Percentiles rank a stretch among this genome's conserved stretches.
phyloP scores from a whole-genome alignment of 108 stramenopile genomes.

The Cyclotella baltica region DNA sequence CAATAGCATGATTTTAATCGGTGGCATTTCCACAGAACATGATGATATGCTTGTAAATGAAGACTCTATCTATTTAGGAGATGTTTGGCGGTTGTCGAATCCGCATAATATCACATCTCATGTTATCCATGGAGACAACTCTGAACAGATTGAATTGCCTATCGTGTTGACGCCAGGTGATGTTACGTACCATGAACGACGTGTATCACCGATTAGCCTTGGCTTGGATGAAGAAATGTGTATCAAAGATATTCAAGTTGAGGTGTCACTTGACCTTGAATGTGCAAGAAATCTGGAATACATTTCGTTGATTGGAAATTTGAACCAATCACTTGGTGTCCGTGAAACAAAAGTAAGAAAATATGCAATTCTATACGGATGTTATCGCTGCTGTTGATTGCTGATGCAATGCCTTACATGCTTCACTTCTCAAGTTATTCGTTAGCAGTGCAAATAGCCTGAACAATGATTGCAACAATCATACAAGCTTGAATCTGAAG shows the following conservation, averaged over 20 bases:
- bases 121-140: constrained; percentile 7
- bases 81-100: constrained; percentile 33
- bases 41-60: background rate
- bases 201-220: constrained; percentile 3
- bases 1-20: constrained; percentile 36
- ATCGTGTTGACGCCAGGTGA: constrained; percentile 21
- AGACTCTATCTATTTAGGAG: constrained; percentile 8
- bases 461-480: constrained; percentile 23
- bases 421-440: constrained; percentile 22
- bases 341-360: constrained; percentile 37
- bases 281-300: constrained; percentile 30
- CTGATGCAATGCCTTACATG: no score
- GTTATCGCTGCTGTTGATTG: no score
- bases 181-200: constrained; percentile 13
- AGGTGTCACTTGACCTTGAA: constrained; percentile 18
- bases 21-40: constrained; percentile 26
- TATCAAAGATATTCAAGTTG: constrained; percentile 26
- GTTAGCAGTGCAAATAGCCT: constrained; percentile 20
- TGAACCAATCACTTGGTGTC: constrained; percentile 10
- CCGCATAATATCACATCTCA: constrained; percentile 25
- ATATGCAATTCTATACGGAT: no score
- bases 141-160: background rate
- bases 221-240: constrained; percentile 32
- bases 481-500: constrained; percentile 11
- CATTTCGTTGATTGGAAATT: constrained; percentile 36